Base-by-base conservation (phyloP, 1,284 basidiomycete species). In the Ganoderma lucidum region DNA sequence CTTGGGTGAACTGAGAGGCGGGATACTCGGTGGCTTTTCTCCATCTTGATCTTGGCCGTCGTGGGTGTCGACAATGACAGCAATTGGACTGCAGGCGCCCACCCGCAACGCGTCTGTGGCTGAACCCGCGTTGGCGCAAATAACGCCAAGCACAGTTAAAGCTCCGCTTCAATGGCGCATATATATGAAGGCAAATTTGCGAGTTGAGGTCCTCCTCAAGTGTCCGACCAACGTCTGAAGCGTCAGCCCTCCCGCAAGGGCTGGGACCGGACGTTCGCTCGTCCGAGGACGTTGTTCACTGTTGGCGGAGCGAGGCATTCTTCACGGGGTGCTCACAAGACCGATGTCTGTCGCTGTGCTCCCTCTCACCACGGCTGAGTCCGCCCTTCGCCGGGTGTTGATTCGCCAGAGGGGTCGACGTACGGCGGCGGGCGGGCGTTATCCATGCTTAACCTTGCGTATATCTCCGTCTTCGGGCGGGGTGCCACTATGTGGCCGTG, bases 401-500 rank as follows among this genome's bases (percentile, higher is more conserved):
- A 89, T 81, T 87, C 80, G 83, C 66, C 74, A 71, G 77, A 79
- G 81, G 81, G 82, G 82, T 78, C 79, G 81, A 81, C 76, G 81
- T 80, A 75, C 79, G 79, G 75, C 62, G 74, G 63, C 44, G 67
- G 58, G 48, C 62, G 83, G 84, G 87, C 87, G 87, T 90, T 87
- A 92, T 92, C 92, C 92, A 35, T 90, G 89, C 88, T 90, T 81
- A 85, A 89, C 88, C 86, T 87, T 85, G 89, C 87, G 88, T 91
- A 92, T 80, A 82, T 74, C 65, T 78, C 70, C 63, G 71, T 66
- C 72, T 75, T 44, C 23, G 65, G 77, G 74, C 76, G 76, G 69
- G 75, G 80, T 83, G 90, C 86, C 84, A 89, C 89, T 92, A 90
- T 86, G 90, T 90, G 85, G 87, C 88, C 70, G 87, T 91, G 90